Base-by-base conservation (phyloP, 1,284 basidiomycete species). In the Sanghuangporus weigelae region DNA sequence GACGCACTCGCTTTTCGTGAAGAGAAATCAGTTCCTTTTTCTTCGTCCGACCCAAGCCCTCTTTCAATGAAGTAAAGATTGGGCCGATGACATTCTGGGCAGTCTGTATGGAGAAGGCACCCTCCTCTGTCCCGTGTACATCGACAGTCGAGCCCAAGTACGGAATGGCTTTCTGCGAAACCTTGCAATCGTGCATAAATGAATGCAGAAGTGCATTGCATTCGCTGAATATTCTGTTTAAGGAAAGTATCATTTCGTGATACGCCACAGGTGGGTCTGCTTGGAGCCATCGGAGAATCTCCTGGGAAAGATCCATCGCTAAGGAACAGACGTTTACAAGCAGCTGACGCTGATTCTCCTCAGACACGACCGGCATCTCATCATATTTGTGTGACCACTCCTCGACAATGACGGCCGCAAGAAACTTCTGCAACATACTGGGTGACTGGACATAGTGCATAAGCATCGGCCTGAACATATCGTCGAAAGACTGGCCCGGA, bases 341-440 rank as follows among this genome's bases (percentile, higher is more conserved):
- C 71, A 2, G 67, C 65, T 16, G 10, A 58, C 36, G 21, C 23
- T 36, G 46, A 1, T 66, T 12, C 5, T 46, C 57, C 8, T 35
- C 40, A 4, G 59, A 19, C 11, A 35, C 26, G 5, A 44, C 23
- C 5, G 31, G 38, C 21, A 46, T 49, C n/a, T 44, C 56, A 40
- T 81, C 79, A 65, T 84, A 80, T 62, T 83, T 79, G n/a, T 76
- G 77, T 12, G 95, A 93, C 97, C 96, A 99, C 78, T 98, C 94
- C 73, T 98, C 94, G 1, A 95, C 77, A 68, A 98, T 84, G 40
- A 93, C 85, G 4, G 93, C 88, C 2, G 90, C 80, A 36, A 99
- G 77, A 73, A 96, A 90, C 69, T 92, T 90, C 71, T 98, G 95
- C 23, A 98, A 83, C 79, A 97, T 96, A 69, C 93, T 96, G 0